phyloP scores from a whole-genome alignment of 1,284 basidiomycete genomes.

The Cutaneotrichosporon sp. region DNA sequence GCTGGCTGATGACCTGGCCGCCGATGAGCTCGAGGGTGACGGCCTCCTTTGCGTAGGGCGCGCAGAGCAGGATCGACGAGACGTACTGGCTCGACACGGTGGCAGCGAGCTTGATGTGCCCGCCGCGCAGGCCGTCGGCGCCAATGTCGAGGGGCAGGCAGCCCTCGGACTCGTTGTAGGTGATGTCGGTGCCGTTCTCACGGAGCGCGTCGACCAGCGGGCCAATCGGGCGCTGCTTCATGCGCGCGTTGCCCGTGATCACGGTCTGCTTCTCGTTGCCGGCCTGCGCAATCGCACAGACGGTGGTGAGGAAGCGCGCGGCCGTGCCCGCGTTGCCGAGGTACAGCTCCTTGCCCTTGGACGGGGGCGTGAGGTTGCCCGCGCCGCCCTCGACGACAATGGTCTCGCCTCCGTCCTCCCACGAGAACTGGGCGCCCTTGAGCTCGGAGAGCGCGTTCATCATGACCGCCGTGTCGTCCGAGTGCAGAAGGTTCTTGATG shows the following conservation, averaged over 20 bases:
- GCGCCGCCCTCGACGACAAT: constrained; percentile 87
- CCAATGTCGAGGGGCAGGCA: constrained; percentile 87
- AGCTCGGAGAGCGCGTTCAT: constrained; percentile 89
- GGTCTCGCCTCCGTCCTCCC: constrained; percentile 93
- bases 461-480: constrained; percentile 99
- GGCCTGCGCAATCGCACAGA: constrained; percentile 77
- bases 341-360: constrained; percentile 82
- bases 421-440: constrained; percentile 83
- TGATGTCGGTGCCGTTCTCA: constrained; percentile 76
- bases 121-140: constrained; percentile 80
- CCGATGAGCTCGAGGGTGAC: constrained; percentile 88
- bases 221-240: constrained; percentile 95
- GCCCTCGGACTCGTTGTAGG: constrained; percentile 76
- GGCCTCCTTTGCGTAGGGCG: constrained; percentile 82
- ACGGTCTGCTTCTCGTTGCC: constrained; percentile 60
- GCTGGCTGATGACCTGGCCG: constrained; percentile 94
- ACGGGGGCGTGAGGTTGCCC: constrained; percentile 76
- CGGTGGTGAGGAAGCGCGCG: constrained; percentile 94
- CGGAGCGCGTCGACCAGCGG: constrained; percentile 91
- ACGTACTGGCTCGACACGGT: constrained; percentile 98
- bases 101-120: constrained; percentile 83
- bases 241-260: constrained; percentile 95
- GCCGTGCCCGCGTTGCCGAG: constrained; percentile 98
- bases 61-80: constrained; percentile 92
- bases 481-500: constrained; percentile 88